A percentile compares a stretch with the other conserved stretches of the same genome.
phyloP scores from a whole-genome alignment of 1,139 yeast genomes.

The Magnusiomyces fungicola region DNA sequence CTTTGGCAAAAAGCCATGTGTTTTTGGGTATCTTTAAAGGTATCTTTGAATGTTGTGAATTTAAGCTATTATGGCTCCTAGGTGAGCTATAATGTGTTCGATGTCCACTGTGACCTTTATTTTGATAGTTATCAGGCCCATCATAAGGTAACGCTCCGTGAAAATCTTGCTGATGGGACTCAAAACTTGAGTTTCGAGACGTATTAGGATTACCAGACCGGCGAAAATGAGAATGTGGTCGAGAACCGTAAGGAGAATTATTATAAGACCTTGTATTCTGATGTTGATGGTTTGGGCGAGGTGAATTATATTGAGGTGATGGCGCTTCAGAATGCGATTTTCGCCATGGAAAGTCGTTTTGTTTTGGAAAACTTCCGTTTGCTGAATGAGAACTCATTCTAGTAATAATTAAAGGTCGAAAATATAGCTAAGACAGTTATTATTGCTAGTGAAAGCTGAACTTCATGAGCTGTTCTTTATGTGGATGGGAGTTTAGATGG shows the following conservation, averaged over 20 bases:
- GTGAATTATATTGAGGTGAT: background rate
- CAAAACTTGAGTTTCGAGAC: background rate
- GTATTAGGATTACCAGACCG: background rate
- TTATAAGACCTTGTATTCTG: background rate
- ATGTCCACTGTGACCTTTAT: background rate
- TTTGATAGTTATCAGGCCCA: background rate
- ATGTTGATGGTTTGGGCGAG: background rate
- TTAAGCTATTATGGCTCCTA: too few species aligned
- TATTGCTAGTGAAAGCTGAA: too few species aligned
- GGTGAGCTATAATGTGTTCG: background rate
- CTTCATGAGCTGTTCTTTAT: too few species aligned
- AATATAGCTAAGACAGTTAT: too few species aligned
- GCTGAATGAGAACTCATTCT: too few species aligned
- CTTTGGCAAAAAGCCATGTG: conserved; percentile 13
- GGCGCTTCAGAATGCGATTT: background rate
- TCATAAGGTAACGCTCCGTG: background rate
- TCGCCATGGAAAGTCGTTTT: background rate
- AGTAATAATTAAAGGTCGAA: too few species aligned
- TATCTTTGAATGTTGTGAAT: too few species aligned
- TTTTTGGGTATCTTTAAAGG: conserved; percentile 11
- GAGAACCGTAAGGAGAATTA: background rate
- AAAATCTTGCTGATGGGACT: background rate
- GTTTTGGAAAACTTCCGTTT: too few species aligned
- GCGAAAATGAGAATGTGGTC: background rate
- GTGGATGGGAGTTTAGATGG: too few species aligned